Evolutionary conservation across 164 flowering plant genomes (phyloP), one percentile per base, ranked within the genome.

Genomic region (Vitis rotundifolia): DNA sequence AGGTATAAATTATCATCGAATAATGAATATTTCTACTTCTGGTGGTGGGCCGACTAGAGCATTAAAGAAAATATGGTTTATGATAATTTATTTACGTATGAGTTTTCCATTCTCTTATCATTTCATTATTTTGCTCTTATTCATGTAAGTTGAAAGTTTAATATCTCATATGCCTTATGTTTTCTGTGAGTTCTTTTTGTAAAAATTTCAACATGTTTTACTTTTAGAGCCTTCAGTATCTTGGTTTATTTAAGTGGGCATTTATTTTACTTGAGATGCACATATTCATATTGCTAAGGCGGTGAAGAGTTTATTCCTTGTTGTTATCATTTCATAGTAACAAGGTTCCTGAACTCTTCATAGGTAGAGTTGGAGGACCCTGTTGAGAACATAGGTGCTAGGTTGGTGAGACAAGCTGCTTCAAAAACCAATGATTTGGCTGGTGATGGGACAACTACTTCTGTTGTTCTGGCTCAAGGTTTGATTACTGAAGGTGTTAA

Each of bases 361-460:
- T 26, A 93, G 98, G 97, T 93, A 71, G 98, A 93, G 80, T 80
- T 96, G 80, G 99, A 93, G 82, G 99, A 96, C 60, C 98, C 98
- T 10, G 97, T 96, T 37, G 99, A 96, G 79, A 96, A 96, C 76
- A 92, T 96, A 68, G 99, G 99, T 52, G 99, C 97, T 8, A 93
- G 89, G 76, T 77, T 96, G 61, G 99, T 96, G 67, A 88, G 99
- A 64, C 99, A 96, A 78, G 99, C 99, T 16, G 99, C 99, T 80
- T 85, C 99, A 11, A 96, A 93, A 85, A 96, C 99, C 56, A 96
- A 96, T 81, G 99, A 96, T 71, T 80, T 96, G 79, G 99, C 99
- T 83, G 99, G 99, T 67, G 99, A 96, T 83, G 99, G 99, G 14
- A 96, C 99, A 5, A 96, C 99, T 9, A 93, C 99, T 14, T 96